These are phyloP conservation scores for Ustilago shanxiensis DNA, from an alignment of 1,284 basidiomycete species.

Conservation along the genomic window DNA sequence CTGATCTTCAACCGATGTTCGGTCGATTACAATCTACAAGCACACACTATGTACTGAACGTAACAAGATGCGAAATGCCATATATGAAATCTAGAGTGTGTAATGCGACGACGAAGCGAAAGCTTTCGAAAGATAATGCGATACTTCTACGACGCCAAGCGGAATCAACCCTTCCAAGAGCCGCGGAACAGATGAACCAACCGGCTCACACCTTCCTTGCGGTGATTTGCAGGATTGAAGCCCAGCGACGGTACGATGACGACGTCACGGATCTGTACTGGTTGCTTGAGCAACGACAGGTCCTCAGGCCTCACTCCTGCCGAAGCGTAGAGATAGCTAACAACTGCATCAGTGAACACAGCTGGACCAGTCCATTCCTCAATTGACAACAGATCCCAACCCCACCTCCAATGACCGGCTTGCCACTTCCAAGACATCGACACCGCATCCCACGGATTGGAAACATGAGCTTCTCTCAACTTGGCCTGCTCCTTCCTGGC, in stretches of 20 bases:
- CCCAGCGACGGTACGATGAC: conserved; percentile 40
- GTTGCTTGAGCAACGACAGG: conserved; percentile 28
- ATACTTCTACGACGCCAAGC: neutral
- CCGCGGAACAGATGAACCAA: conserved; percentile 52
- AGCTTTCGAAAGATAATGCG: neutral
- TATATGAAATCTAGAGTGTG: neutral
- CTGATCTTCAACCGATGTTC: too few species aligned
- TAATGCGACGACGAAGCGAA: neutral
- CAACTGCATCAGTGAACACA: conserved; percentile 44
- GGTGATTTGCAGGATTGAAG: conserved; percentile 31
- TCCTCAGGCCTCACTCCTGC: conserved; percentile 52
- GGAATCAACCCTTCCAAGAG: conserved; percentile 42
- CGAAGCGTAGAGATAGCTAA: conserved; percentile 48
- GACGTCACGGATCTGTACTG: conserved; percentile 49
- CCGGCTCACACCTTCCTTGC: conserved; percentile 22
- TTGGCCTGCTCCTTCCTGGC: conserved; percentile 25
- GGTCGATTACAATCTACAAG: too few species aligned
- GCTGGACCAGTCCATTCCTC: conserved; percentile 57
- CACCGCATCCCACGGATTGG: conserved; percentile 40
- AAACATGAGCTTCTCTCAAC: conserved; percentile 13
- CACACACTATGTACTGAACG: neutral
- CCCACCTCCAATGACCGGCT: conserved; percentile 48
- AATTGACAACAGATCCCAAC: conserved; percentile 38
- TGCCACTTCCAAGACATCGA: conserved; percentile 48
- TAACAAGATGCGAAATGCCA: neutral